phyloP scores from a whole-genome alignment of 2,329 filamentous ascomycete species.

The Dactylella cylindrospora region DNA sequence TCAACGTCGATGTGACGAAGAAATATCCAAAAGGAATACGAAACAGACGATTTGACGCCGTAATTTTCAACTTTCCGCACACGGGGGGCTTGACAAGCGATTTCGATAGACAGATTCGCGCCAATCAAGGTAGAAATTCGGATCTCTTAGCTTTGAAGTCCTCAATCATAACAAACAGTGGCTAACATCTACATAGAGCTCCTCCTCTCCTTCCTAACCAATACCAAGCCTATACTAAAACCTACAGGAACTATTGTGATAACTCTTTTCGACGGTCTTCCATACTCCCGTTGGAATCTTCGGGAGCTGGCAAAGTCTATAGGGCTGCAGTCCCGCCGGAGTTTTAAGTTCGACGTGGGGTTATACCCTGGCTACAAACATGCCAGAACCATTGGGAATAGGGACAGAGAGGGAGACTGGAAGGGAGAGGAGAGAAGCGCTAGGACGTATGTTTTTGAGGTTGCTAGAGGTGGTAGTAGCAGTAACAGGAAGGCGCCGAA shows the following conservation, averaged over 20 bases:
- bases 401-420: constrained; percentile 47
- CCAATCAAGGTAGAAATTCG: too few relatives aligned
- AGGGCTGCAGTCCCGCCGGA: constrained; percentile 69
- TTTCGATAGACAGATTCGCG: constrained; percentile 88
- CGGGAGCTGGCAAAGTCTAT: constrained; percentile 69
- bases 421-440: constrained; percentile 47
- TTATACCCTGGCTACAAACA: constrained; percentile 75
- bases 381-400: constrained; percentile 40
- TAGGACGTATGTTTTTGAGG: constrained; percentile 47
- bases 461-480: constrained; percentile 2
- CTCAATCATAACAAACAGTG: constrained; percentile 5
- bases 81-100: constrained; percentile 89
- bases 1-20: constrained; percentile 49
- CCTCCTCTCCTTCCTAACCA: constrained; percentile 19
- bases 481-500: not conserved
- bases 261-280: constrained; percentile 88
- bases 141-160: too few relatives aligned
- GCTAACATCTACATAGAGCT: constrained; percentile 17
- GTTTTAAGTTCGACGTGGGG: constrained; percentile 67
- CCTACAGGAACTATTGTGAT: constrained; percentile 58
- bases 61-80: constrained; percentile 97
- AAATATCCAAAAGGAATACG: constrained; percentile 51
- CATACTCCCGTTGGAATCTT: constrained; percentile 95
- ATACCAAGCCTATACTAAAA: constrained; percentile 18
- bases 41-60: constrained; percentile 65